phyloP scores from a whole-genome alignment of 164 flowering plant genomes.

The Stephania cephalantha region DNA sequence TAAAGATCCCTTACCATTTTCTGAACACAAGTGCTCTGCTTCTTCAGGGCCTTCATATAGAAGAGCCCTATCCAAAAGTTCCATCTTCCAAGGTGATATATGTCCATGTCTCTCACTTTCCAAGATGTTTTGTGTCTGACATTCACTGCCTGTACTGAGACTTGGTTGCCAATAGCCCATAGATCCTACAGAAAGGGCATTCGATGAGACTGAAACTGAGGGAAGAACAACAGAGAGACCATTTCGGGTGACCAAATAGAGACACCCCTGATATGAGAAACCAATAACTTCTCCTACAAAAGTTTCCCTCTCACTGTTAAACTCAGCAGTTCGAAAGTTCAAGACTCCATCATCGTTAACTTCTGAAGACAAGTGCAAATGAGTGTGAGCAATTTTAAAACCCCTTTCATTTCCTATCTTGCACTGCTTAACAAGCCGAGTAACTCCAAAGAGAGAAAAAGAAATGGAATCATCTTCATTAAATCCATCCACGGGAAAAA shows the following conservation, averaged over 20 bases:
- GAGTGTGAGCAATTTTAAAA: conserved; percentile 47
- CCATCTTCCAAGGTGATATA: conserved; percentile 66
- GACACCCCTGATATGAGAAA: conserved; percentile 64
- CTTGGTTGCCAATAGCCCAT: conserved; percentile 37
- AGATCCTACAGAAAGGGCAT: conserved; percentile 39
- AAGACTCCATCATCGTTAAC: conserved; percentile 45
- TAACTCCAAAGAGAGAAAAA: conserved; percentile 75
- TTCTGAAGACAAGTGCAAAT: conserved; percentile 28
- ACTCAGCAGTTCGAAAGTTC: conserved; percentile 14
- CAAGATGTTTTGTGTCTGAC: conserved; percentile 20
- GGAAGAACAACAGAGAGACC: conserved; percentile 85
- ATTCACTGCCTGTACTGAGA: conserved; percentile 11
- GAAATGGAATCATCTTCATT: conserved; percentile 47
- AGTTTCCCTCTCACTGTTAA: conserved; percentile 28
- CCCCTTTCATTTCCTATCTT: conserved; percentile 18
- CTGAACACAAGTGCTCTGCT: conserved; percentile 72
- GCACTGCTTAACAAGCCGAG: conserved; percentile 39
- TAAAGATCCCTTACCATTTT: conserved; percentile 61
- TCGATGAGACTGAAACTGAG: conserved; percentile 50
- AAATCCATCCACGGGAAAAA: conserved; percentile 46
- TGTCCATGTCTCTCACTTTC: conserved; percentile 19
- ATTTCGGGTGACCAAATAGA: conserved; percentile 65
- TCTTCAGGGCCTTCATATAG: conserved; percentile 73
- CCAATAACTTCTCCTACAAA: conserved; percentile 59
- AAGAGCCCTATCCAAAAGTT: conserved; percentile 73